phyloP scores from a whole-genome alignment of 2,329 filamentous ascomycete genomes.

The Aspergillus texensis region DNA sequence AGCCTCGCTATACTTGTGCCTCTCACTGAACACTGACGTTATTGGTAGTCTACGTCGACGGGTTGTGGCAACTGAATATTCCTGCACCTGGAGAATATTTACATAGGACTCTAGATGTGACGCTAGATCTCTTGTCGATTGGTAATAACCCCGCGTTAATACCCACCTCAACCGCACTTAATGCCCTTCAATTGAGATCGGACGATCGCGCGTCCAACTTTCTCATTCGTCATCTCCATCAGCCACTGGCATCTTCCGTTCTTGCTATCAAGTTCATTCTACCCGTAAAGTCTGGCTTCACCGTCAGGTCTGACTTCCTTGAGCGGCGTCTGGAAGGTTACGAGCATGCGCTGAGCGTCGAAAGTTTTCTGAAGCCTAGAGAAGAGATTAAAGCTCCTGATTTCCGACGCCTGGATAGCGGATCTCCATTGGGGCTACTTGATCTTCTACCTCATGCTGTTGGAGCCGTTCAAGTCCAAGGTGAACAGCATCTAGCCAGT shows the following conservation, averaged over 20 bases:
- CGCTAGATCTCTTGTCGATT: not conserved
- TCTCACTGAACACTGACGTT: not conserved
- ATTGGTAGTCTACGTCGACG: not conserved
- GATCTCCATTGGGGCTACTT: not conserved
- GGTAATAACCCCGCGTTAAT: not conserved
- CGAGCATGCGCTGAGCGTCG: not conserved
- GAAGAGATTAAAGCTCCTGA: slow-evolving; percentile 2
- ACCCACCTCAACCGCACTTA: not conserved
- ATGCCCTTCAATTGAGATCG: not conserved
- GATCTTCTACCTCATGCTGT: not conserved
- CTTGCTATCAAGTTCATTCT: slow-evolving; percentile 5
- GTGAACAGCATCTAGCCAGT: not conserved
- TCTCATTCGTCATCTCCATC: not conserved
- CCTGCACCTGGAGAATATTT: not conserved
- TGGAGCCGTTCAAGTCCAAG: slow-evolving; percentile 4
- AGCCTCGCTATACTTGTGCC: not conserved
- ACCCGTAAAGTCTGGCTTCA: slow-evolving; percentile 1
- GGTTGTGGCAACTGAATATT: not conserved
- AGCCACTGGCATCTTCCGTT: slow-evolving; percentile 1
- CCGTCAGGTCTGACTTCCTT: slow-evolving; percentile 2
- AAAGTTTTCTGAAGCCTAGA: slow-evolving; percentile 3
- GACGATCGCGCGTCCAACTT: not conserved
- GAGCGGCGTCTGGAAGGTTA: slow-evolving; percentile 4
- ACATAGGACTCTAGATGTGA: not conserved
- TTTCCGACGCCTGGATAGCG: not conserved